A percentile compares a stretch with the other conserved stretches of the same genome.
These are phyloP conservation scores for Lotus japonicus DNA, from an alignment of 306 rosid species.

Conservation along the genomic window DNA sequence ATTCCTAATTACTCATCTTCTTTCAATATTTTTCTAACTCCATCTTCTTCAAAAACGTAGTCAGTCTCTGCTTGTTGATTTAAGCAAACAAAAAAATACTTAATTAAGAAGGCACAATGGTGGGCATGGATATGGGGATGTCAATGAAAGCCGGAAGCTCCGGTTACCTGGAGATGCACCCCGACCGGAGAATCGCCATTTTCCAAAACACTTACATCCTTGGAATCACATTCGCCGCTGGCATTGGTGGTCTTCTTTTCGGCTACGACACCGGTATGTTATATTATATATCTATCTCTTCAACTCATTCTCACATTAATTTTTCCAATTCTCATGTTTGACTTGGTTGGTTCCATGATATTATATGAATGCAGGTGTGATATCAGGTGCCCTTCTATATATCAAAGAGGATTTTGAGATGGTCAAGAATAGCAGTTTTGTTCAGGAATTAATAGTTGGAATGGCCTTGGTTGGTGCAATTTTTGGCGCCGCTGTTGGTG, in stretches of 20 bases:
- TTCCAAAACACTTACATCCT: conserved; percentile 14
- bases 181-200: neutral
- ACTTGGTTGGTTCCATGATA: neutral
- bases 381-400: conserved; percentile 20
- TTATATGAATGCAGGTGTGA: conserved; percentile 2
- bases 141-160: neutral
- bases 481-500: conserved; percentile 58
- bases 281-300: too few relatives aligned
- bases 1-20: too few relatives aligned
- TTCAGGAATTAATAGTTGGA: conserved; percentile 53
- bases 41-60: too few relatives aligned
- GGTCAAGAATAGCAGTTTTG: neutral
- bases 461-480: conserved; percentile 74
- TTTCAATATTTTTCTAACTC: too few relatives aligned
- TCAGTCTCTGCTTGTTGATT: too few relatives aligned
- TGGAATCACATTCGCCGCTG: conserved; percentile 14
- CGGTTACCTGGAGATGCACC: conserved; percentile 5
- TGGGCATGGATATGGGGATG: neutral
- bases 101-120: neutral
- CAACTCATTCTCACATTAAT: too few relatives aligned
- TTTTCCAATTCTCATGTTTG: too few relatives aligned
- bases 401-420: neutral
- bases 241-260: conserved; percentile 26
- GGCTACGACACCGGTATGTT: conserved; percentile 26
- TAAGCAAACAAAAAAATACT: too few relatives aligned